phyloP scores from a whole-genome alignment of 805 yeast genomes.

The Metschnikowia anglica region DNA sequence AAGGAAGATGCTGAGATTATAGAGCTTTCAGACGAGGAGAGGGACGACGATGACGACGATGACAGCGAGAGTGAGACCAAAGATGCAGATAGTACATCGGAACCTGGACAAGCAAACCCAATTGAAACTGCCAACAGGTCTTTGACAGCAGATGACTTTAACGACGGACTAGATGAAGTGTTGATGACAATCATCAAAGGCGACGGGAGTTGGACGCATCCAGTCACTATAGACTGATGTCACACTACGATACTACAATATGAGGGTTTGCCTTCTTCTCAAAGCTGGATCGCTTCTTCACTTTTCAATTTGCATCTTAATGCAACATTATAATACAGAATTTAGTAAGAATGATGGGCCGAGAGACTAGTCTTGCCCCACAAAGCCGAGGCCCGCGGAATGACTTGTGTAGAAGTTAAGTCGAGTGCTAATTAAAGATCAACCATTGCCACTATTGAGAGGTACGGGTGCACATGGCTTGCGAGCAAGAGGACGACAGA shows the following conservation, averaged over 20 bases:
- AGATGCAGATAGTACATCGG: not conserved
- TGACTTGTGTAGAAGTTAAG: no score
- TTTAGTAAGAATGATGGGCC: no score
- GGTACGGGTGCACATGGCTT: conserved; percentile 5
- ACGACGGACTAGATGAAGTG: conserved; percentile 35
- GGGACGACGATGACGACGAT: conserved; percentile 8
- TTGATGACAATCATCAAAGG: conserved; percentile 27
- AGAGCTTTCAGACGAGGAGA: conserved; percentile 32
- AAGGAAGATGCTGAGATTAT: conserved; percentile 26
- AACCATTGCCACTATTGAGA: not conserved
- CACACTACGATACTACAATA: no score
- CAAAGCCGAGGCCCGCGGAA: no score
- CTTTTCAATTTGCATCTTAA: no score
- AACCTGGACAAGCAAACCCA: not conserved
- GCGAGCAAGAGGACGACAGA: not conserved
- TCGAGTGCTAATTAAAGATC: no score
- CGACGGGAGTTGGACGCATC: conserved; percentile 41
- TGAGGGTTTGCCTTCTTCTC: no score
- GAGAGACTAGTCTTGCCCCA: no score
- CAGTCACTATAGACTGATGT: conserved; percentile 32
- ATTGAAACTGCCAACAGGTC: not conserved
- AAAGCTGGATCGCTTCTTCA: no score
- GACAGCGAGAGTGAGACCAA: not conserved
- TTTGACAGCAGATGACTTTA: conserved; percentile 16
- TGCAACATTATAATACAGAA: no score